A percentile compares a stretch with the other conserved stretches of the same genome.
These are phyloP conservation scores for Moringa oleifera DNA, from an alignment of 345 rosid genomes.

Conservation along the genomic window DNA sequence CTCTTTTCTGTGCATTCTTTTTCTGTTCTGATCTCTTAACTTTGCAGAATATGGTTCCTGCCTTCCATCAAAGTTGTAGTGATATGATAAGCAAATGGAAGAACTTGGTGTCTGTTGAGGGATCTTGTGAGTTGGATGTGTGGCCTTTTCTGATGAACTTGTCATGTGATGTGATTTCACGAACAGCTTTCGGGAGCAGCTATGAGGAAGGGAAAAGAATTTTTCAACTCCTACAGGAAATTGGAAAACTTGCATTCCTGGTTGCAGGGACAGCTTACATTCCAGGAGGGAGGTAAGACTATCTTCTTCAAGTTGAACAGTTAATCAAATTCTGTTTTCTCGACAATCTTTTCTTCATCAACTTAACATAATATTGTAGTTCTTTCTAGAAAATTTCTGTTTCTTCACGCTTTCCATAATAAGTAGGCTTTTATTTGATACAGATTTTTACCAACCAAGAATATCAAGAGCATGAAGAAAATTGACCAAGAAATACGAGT, in stretches of 20 bases:
- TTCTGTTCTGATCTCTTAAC: no score
- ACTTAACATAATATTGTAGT: no score
- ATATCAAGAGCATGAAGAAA: constrained; percentile 18
- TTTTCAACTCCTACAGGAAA: constrained; percentile 23
- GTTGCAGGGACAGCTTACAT: constrained; percentile 10
- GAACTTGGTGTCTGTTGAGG: constrained; percentile 10
- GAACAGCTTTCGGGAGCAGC: constrained; percentile 31
- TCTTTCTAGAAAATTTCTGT: no score
- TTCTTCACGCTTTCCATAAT: no score
- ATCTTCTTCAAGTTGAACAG: no score
- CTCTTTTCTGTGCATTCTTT: no score
- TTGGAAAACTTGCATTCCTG: constrained; percentile 5
- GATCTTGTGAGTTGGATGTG: constrained; percentile 19
- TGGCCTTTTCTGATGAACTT: constrained; percentile 26
- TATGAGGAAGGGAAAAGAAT: constrained; percentile 29
- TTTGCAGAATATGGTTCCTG: constrained; percentile 12
- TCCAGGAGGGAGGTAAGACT: constrained; percentile 17
- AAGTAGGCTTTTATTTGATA: no score
- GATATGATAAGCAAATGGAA: constrained; percentile 22
- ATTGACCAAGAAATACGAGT: constrained; percentile 10
- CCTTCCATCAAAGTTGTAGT: constrained; percentile 20
- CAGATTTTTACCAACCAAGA: constrained; percentile 28
- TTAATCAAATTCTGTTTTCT: no score
- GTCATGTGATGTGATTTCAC: constrained; percentile 31
- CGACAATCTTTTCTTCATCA: no score